Evolutionary conservation across 75 land plant genomes (phyloP), one percentile per base, ranked within the genome.

Genomic region (Sequoiadendron giganteum): DNA sequence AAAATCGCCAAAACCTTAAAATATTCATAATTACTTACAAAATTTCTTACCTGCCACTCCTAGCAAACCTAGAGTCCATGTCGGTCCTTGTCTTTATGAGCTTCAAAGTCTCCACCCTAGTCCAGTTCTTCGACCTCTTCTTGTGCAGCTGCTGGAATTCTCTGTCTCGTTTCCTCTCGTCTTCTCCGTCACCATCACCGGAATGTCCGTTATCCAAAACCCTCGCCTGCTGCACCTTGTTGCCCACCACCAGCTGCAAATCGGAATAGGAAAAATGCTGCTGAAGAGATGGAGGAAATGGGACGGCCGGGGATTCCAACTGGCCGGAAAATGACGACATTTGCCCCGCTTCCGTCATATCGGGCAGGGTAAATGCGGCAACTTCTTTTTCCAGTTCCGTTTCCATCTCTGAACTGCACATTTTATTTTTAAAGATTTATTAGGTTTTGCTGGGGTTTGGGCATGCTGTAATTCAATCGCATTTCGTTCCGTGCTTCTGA

Each of bases 111-210:
- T 90, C 91, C 1, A 87, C 85, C 85, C 91, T 32, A 15, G 91
- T 89, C 91, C 91, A 90, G 48, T 90, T 90, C 91, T 90, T 90
- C 39, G 91, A 90, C 75, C 91, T 77, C 85, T 90, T 90, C 88
- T 90, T 90, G 87, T 90, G 91, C 77, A 73, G 38, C 8, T 34
- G 77, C 34, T 73, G 77, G 38, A 73, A 34, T 36, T 89, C 90
- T 56, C 88, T 55, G 15, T 73, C 77, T 70, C 86, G 47, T 87
- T 85, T 89, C 87, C 78, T 78, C 80, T 90, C 88, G 18, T 90
- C 85, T 40, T 85, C 91, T 30, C 34, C 88, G 21, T 81, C 86
- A 25, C 76, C 90, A 16, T 43, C 89, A 28, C 84, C 88, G 16
- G 84, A 68, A 36, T 25, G 10, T 34, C 86, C 88, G 43, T 79